Conservation (phyloP, 306 rosid species). For the Rosa rugosa region DNA sequence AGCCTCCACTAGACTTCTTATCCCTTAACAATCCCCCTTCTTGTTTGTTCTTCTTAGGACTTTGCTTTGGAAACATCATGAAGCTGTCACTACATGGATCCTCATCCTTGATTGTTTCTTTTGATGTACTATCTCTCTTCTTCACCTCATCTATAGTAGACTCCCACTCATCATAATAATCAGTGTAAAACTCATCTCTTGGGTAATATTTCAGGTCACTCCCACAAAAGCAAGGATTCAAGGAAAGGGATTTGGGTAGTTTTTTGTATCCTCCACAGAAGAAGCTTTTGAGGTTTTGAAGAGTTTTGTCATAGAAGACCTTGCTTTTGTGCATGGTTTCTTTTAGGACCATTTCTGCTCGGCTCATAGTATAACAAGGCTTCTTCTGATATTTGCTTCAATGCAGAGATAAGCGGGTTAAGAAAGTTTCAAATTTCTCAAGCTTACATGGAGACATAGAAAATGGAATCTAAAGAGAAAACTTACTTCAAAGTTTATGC, state of each 20-base stretch:
- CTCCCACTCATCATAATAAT: constrained; percentile 71
- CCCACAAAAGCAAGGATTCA: constrained; percentile 48
- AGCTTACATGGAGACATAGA: constrained; percentile 49
- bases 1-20: constrained; percentile 40
- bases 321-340: constrained; percentile 56
- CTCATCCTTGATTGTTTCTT: constrained; percentile 42
- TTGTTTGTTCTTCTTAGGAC: constrained; percentile 36
- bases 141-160: constrained; percentile 43
- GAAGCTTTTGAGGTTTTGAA: constrained; percentile 49
- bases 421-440: constrained; percentile 33
- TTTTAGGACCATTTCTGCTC: constrained; percentile 63
- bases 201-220: constrained; percentile 36
- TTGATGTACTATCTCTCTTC: constrained; percentile 29
- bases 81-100: constrained; percentile 29
- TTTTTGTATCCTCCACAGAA: constrained; percentile 57
- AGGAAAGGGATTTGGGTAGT: constrained; percentile 61
- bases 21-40: constrained; percentile 35
- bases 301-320: constrained; percentile 42
- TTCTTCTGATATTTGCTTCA: constrained; percentile 38
- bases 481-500: constrained; percentile 30
- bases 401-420: constrained; percentile 27
- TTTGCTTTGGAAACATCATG: constrained; percentile 27
- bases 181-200: constrained; percentile 52
- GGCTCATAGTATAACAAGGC: constrained; percentile 20
- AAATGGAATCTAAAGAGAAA: constrained; percentile 33